Evolutionary conservation across 768 basidiomycete species (phyloP).

Genomic region (Boletellus sp.): DNA sequence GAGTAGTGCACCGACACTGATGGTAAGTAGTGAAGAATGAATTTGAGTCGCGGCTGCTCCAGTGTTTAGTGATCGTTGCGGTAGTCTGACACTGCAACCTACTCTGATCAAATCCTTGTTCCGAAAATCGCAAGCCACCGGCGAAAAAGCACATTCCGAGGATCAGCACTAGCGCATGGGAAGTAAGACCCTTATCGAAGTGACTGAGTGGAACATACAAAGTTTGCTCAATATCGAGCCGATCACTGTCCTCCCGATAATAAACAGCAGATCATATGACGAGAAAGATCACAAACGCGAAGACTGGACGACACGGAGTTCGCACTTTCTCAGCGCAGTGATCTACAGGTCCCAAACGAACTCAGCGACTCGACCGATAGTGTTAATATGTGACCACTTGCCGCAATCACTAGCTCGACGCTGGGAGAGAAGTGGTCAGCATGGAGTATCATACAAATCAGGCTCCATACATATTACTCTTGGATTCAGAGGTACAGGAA

Average conservation of each 20-base stretch:
- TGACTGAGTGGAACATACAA: constrained; percentile 34
- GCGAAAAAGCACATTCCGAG: constrained; percentile 92
- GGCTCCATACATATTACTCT: constrained; percentile 66
- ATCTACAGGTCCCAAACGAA: constrained; percentile 36
- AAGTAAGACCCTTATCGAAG: constrained; percentile 6
- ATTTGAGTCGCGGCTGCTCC: constrained; percentile 55
- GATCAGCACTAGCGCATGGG: constrained; percentile 54
- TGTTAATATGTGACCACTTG: constrained; percentile 34
- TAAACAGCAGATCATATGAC: constrained; percentile 2
- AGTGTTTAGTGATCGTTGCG: constrained; percentile 2
- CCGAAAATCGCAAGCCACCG: constrained; percentile 71
- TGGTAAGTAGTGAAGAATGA: constrained; percentile 69
- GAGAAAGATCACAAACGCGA: constrained; percentile 47
- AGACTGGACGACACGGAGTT: constrained; percentile 78
- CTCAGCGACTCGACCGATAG: neutral
- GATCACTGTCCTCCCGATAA: constrained; percentile 48
- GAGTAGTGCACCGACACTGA: constrained; percentile 77
- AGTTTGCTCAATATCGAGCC: constrained; percentile 83
- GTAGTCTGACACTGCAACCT: constrained; percentile 25
- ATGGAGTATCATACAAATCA: neutral
- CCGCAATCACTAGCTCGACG: constrained; percentile 67
- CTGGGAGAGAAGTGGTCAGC: constrained; percentile 27
- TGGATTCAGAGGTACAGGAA: neutral
- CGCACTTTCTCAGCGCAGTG: constrained; percentile 76
- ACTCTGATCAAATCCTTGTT: constrained; percentile 78